Evolutionary conservation across 371 early-diverging fungal species (phyloP), one percentile per base, ranked within the genome.

Genomic region (Apophysomyces trapeziformis): DNA sequence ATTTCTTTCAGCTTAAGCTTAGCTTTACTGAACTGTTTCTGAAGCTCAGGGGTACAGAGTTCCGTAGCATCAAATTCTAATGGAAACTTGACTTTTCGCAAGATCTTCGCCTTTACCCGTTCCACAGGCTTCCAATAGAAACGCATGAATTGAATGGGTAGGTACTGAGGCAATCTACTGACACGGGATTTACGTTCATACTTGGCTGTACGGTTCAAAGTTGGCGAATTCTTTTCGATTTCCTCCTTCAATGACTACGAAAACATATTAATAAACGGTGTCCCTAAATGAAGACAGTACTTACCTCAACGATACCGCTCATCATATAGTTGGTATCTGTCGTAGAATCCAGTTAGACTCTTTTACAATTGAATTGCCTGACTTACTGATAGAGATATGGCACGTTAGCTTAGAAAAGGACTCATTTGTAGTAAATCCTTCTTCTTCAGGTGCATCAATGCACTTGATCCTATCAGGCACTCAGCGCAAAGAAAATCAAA

Each of bases 121-220:
- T 93, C 92, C 21, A 87, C 77, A 0, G 92, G 81, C 68, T 97
- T 96, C 99, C 99, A 99, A 78, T 92, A 97, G 82, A 98, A 97
- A 26, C 99, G 89, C 41, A 96, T 92, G 76, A 95, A 97, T 65
- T 94, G 90, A 16, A 97, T 78, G 0, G 96, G 90, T 63, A 99
- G 73, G 71, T 98, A 98, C 13, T 83, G 73, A 1, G 99, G 99
- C 38, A 98, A 76, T 5, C 97, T 88, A 12, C 86, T 87, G 21
- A 99, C 88, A 44, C 87, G 82, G 43, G 89, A 87, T 6, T 78
- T 87, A 63, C 94, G 93, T 58, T 85, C 86, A 69, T 96, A 98
- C 50, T 80, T 77, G 5, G 97, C 96, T 11, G 87, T 85, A 9
- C 94, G 86, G 18, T 85, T 87, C 57, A 97, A 82, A 0, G 92